Percentiles rank a stretch among this genome's conserved stretches.
phyloP scores from a whole-genome alignment of 345 rosid genomes.

The Sonneratia caseolaris region DNA sequence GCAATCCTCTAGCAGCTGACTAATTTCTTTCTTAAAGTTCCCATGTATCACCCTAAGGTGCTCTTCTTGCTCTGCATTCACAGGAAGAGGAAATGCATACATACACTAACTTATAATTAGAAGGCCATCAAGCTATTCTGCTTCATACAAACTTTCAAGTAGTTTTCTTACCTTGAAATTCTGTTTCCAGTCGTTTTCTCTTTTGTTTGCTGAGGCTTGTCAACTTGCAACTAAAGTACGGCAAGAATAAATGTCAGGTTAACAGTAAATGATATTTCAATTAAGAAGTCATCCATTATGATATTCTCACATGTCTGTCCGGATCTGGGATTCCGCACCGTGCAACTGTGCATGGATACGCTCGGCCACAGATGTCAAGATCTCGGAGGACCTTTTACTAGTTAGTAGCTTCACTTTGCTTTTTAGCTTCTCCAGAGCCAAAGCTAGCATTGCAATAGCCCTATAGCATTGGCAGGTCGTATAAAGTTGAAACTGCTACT shows the following conservation, averaged over 20 bases:
- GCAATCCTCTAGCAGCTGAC: slow-evolving; percentile 52
- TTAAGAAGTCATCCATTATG: slow-evolving; percentile 4
- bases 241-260: background rate
- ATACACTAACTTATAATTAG: background rate
- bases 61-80: slow-evolving; percentile 58
- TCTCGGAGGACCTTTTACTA: slow-evolving; percentile 59
- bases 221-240: slow-evolving; percentile 48
- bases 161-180: slow-evolving; percentile 48
- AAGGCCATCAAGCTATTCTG: background rate
- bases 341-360: slow-evolving; percentile 51
- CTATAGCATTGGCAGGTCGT: slow-evolving; percentile 29
- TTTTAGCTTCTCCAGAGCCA: slow-evolving; percentile 58
- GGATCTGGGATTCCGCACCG: slow-evolving; percentile 57
- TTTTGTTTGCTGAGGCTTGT: slow-evolving; percentile 48
- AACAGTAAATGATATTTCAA: background rate
- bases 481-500: slow-evolving; percentile 15
- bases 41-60: slow-evolving; percentile 53
- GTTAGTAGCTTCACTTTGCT: slow-evolving; percentile 57
- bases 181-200: slow-evolving; percentile 65
- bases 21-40: slow-evolving; percentile 55
- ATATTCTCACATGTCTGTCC: slow-evolving; percentile 55
- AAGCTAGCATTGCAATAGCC: slow-evolving; percentile 51
- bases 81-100: slow-evolving; percentile 3
- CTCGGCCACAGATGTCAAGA: slow-evolving; percentile 62
- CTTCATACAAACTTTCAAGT: background rate